phyloP scores from a whole-genome alignment of 2,329 filamentous ascomycete species.

The Colletotrichum lupini region DNA sequence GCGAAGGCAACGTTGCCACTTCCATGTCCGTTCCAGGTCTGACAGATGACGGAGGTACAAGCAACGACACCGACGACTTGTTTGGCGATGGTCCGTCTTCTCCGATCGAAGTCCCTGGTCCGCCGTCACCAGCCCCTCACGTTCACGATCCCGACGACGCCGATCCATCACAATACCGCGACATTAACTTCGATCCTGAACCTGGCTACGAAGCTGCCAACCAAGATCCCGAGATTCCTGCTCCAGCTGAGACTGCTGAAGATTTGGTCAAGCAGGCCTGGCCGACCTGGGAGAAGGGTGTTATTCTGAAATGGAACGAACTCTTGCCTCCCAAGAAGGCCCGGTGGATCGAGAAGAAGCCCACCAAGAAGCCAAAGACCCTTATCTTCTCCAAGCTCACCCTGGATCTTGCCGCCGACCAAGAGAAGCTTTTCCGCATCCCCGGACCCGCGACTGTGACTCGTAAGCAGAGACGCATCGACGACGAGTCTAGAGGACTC shows the following conservation, averaged over 20 bases:
- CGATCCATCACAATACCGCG: conserved; percentile 51
- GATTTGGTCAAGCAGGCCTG: conserved; percentile 84
- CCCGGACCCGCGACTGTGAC: conserved; percentile 65
- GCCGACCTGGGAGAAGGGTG: conserved; percentile 81
- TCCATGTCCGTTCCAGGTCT: conserved; percentile 63
- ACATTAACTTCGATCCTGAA: conserved; percentile 60
- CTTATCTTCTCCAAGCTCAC: conserved; percentile 89
- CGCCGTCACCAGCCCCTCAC: conserved; percentile 57
- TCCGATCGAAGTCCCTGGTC: conserved; percentile 55
- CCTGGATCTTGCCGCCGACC: conserved; percentile 86
- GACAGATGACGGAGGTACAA: conserved; percentile 70
- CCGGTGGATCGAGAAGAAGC: conserved; percentile 81
- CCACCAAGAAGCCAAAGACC: conserved; percentile 81
- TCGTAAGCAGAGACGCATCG: conserved; percentile 68
- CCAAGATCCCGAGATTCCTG: conserved; percentile 72
- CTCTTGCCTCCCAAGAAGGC: conserved; percentile 85
- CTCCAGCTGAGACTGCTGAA: conserved; percentile 76
- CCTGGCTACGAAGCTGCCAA: conserved; percentile 59
- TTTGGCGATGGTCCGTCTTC: conserved; percentile 72
- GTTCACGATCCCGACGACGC: conserved; percentile 52
- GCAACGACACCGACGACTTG: conserved; percentile 72
- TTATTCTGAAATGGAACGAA: conserved; percentile 82
- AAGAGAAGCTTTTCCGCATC: conserved; percentile 87
- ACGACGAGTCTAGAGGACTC: conserved; percentile 60
- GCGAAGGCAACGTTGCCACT: conserved; percentile 55